Percentiles rank a stretch among this genome's conserved stretches.
phyloP scores from a whole-genome alignment of 345 rosid species.

The Pseudoturritis turrita region DNA sequence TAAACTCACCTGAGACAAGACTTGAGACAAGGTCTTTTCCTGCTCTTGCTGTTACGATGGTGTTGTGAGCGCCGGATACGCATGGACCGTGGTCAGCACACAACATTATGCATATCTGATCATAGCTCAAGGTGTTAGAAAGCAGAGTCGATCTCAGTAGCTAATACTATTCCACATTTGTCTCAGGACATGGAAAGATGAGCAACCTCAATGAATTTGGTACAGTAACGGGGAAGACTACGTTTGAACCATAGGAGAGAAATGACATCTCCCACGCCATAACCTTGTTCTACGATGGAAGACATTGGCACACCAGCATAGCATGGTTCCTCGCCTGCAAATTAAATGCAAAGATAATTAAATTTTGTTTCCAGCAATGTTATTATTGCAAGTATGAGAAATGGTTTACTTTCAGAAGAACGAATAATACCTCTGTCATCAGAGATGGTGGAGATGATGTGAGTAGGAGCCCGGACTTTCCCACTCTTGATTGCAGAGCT shows the following conservation, averaged over 20 bases:
- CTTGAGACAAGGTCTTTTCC: conserved; percentile 99
- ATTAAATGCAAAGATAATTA: background rate
- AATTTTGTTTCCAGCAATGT: background rate
- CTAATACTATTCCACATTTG: background rate
- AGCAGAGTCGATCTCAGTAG: background rate
- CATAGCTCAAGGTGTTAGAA: conserved; percentile 11
- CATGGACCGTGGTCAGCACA: conserved; percentile 99
- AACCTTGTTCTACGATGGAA: conserved; percentile 84
- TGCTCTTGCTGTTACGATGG: conserved; percentile 96
- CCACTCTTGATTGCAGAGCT: conserved; percentile 88
- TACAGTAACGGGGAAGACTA: conserved; percentile 94
- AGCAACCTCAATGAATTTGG: conserved; percentile 80
- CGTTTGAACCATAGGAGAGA: conserved; percentile 97
- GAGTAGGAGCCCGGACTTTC: conserved; percentile 97
- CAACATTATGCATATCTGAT: conserved; percentile 91
- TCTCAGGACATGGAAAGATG: background rate
- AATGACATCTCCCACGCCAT: conserved; percentile 95
- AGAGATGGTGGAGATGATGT: conserved; percentile 91
- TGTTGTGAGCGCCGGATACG: conserved; percentile 96
- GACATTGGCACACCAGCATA: conserved; percentile 99
- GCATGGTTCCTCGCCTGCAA: conserved; percentile 95
- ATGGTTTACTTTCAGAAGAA: background rate
- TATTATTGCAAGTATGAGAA: background rate
- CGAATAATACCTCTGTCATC: conserved; percentile 79
- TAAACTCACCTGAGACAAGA: conserved; percentile 71